Evolutionary conservation across 1,284 basidiomycete species (phyloP), one percentile per base, ranked within the genome.

Genomic region (Austroboletus niveus): DNA sequence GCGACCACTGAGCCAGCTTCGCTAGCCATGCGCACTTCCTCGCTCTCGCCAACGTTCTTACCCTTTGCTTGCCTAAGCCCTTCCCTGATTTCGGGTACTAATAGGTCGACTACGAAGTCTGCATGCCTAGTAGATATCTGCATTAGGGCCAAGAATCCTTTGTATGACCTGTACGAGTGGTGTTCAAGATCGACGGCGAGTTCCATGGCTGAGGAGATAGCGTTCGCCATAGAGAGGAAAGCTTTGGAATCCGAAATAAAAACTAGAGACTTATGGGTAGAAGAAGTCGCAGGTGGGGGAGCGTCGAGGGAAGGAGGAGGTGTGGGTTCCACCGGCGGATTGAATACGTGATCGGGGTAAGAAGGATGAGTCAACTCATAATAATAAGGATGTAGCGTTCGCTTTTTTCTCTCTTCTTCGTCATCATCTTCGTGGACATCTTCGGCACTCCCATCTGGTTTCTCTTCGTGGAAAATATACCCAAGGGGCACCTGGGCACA

Each of bases 161-260:
- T 73, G 69, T 90, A 98, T 5, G 87, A 85, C 44, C 94, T 80
- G 62, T 87, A 90, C 58, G 82, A 87, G 74, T 98, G 94, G 65
- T 98, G 89, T 69, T 99, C 96, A 42, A 99, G 75, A 70, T 99
- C 96, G 36, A 99, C 79, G 1, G 96, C 96, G 48, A 99, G 85
- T 69, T 97, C 94, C 41, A 72, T 75, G n/a, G 79, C 80, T 11
- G 71, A 66, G 36, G 81, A 79, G 15, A 95, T 75, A 49, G 78
- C 76, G n/a, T 79, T 77, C 5, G 92, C 73, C 80, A 97, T 85
- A 20, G 61, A 64, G 4, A 79, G 69, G 38, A 97, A 76, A 12
- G 74, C 73, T 11, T 73, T 71, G 0, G 75, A 64, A 4, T 84
- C 87, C 9, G 84, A 78, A 9, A 98, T 79, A 78, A 85, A 94